These are phyloP conservation scores for Forsythia viridissima DNA, from an alignment of 257 asterid genomes.

Conservation along the genomic window DNA sequence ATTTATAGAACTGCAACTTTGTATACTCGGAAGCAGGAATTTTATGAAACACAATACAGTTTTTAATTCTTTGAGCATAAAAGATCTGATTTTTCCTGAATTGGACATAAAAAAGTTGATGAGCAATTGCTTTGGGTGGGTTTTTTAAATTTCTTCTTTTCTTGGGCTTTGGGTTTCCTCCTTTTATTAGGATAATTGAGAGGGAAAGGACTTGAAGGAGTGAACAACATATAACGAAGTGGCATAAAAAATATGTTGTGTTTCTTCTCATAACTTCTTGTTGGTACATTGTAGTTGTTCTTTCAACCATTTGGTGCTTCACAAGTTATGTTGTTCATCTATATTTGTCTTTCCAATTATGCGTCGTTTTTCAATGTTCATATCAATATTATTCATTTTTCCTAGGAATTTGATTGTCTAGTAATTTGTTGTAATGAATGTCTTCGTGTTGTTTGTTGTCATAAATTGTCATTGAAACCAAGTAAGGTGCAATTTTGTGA, in stretches of 20 bases:
- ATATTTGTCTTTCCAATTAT: neutral
- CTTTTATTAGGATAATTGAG: neutral
- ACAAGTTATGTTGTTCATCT: neutral
- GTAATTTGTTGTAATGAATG: neutral
- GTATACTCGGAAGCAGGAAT: neutral
- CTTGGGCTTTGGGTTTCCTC: neutral
- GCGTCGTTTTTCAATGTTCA: neutral
- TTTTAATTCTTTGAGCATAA: neutral
- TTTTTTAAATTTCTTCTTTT: neutral
- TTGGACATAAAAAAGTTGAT: neutral
- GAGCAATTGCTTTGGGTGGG: neutral
- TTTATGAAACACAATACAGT: neutral
- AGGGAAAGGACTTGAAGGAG: neutral
- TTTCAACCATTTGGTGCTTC: slow-evolving; percentile 45
- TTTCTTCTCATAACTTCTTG: neutral
- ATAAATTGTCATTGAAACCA: neutral
- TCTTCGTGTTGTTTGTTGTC: neutral
- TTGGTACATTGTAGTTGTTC: neutral
- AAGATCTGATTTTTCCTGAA: neutral
- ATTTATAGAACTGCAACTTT: neutral
- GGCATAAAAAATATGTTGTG: neutral
- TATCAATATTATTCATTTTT: neutral
- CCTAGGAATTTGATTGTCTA: neutral
- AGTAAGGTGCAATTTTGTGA: slow-evolving; percentile 34
- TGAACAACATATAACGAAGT: neutral